A percentile compares a stretch with the other conserved stretches of the same genome.
These are phyloP conservation scores for Ilex asprella DNA, from an alignment of 257 asterid species.

Conservation along the genomic window DNA sequence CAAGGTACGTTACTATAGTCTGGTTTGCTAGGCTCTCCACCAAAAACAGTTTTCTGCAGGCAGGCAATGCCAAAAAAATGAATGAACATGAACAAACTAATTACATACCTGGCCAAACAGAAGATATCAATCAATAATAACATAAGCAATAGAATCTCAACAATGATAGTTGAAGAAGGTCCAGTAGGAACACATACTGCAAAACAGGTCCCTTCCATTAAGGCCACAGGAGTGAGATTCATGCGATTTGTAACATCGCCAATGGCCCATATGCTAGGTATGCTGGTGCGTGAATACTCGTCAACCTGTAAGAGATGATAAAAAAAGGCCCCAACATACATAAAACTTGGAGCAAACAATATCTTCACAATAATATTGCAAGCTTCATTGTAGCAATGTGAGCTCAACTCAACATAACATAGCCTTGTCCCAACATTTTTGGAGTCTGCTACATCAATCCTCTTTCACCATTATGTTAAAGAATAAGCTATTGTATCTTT, in stretches of 20 bases:
- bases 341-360: too few relatives aligned
- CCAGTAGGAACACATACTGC: slow-evolving; percentile 51
- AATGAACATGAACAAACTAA: not conserved
- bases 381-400: too few relatives aligned
- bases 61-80: slow-evolving; percentile 10
- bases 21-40: slow-evolving; percentile 70
- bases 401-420: too few relatives aligned
- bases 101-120: not conserved
- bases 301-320: slow-evolving; percentile 49
- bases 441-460: too few relatives aligned
- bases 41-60: slow-evolving; percentile 91
- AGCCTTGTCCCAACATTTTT: too few relatives aligned
- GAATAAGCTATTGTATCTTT: too few relatives aligned
- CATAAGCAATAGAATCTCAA: not conserved
- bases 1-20: slow-evolving; percentile 70
- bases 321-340: too few relatives aligned
- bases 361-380: too few relatives aligned
- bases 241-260: slow-evolving; percentile 90
- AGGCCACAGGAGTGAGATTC: slow-evolving; percentile 98
- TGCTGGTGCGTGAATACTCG: slow-evolving; percentile 67
- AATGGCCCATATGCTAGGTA: slow-evolving; percentile 98
- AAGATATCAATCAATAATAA: not conserved
- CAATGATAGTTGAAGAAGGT: not conserved
- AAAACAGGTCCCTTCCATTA: slow-evolving; percentile 88
- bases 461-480: too few relatives aligned